These are phyloP conservation scores for Haplosporangium gracile DNA, from an alignment of 192 early-diverging fungal species.

Conservation along the genomic window DNA sequence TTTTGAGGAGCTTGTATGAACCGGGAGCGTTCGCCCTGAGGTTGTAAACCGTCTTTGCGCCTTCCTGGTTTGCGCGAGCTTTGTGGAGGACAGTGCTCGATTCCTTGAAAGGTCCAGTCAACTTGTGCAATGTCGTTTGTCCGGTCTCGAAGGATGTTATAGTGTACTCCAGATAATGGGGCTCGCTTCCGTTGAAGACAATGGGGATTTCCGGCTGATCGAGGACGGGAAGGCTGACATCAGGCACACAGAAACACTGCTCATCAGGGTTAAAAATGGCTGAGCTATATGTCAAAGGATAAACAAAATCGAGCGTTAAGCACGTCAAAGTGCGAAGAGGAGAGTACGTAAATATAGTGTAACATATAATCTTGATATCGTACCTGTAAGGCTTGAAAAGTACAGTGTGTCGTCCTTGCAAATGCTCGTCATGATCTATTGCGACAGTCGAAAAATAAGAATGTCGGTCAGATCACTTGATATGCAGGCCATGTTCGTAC, in stretches of 20 bases:
- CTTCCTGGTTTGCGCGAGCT: constrained; percentile 20
- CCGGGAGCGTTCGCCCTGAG: constrained; percentile 27
- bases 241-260: constrained; percentile 60
- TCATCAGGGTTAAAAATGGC: constrained; percentile 63
- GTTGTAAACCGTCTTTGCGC: constrained; percentile 17
- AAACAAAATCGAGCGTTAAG: neutral
- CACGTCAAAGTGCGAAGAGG: too few species aligned
- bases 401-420: constrained; percentile 40
- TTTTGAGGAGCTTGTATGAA: constrained; percentile 30
- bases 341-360: too few species aligned
- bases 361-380: neutral
- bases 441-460: neutral
- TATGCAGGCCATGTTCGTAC: neutral
- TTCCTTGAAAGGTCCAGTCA: constrained; percentile 39
- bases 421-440: constrained; percentile 43
- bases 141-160: constrained; percentile 49
- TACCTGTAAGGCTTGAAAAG: constrained; percentile 44
- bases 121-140: constrained; percentile 15
- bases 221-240: constrained; percentile 16
- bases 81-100: constrained; percentile 26
- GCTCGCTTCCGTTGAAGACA: constrained; percentile 43
- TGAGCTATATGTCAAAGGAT: constrained; percentile 33
- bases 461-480: neutral
- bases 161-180: constrained; percentile 38
- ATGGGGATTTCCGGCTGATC: constrained; percentile 41